Evolutionary conservation across 2,329 filamentous ascomycete species (phyloP), one percentile per base, ranked within the genome.

Genomic region (Didymella pomorum): DNA sequence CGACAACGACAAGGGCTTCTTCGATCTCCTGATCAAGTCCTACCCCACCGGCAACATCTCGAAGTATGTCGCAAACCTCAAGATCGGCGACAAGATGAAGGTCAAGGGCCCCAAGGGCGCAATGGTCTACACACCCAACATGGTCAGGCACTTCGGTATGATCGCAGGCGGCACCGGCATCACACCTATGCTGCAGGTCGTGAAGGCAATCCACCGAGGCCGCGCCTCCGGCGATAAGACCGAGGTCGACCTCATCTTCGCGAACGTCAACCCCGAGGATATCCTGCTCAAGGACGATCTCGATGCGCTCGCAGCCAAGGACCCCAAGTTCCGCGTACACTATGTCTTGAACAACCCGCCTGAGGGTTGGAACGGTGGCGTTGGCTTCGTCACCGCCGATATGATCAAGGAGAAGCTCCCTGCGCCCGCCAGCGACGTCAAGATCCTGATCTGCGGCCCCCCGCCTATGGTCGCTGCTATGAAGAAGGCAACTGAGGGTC

Each of bases 31-130:
- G 71, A 93, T 99, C 84, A 99, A 99, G 85, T 93, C 93, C 25
- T 99, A 99, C 81, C 92, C 93, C 2, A 93, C 92, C 68, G 95
- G 95, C 71, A 98, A 98, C 83, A 98, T 99, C 84, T 96, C 91
- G 78, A 93, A 92, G 82, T 85, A 96, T 80, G 88, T 99, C 81
- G 91, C 92, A 45, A 88, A 86, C 12, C 86, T 99, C 62, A 86
- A 86, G 64, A 85, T 97, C 60, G 93, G 94, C 62, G 71, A 79
- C 79, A 89, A 86, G 61, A 95, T 99, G 84, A 92, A 92, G 77
- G 89, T 98, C 71, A 89, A 87, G 71, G 95, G 95, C 10, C 95
- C 95, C 79, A 98, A 98, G 86, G 95, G 95, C 70, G 94, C 94
- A 70, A 97, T 99, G 85, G 91, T 96, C 63, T 99, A 99, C 82